Percentiles rank a stretch among this genome's conserved stretches.
These are phyloP conservation scores for Suillus placidus DNA, from an alignment of 768 basidiomycete species.

Conservation along the genomic window DNA sequence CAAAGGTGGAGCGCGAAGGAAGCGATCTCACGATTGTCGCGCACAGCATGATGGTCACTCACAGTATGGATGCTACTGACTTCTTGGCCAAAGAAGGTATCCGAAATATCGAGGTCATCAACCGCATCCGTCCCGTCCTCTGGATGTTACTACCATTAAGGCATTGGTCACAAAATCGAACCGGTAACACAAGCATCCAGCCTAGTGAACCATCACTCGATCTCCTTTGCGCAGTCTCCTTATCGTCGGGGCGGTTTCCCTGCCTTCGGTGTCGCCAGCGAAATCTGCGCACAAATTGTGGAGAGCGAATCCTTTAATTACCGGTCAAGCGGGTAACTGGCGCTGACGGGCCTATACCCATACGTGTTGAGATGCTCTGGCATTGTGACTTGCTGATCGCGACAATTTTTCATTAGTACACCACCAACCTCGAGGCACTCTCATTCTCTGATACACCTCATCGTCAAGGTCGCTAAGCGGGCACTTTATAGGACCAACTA, in stretches of 20 bases:
- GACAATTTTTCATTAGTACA: conserved; percentile 68
- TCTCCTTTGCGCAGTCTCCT: conserved; percentile 59
- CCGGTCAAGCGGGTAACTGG: conserved; percentile 96
- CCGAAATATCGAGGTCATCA: conserved; percentile 91
- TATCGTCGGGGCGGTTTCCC: conserved; percentile 98
- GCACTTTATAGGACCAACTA: conserved; percentile 85
- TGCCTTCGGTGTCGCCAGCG: conserved; percentile 95
- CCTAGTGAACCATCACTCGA: too few species aligned
- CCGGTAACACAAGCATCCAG: conserved; percentile 50
- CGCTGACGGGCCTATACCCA: conserved; percentile 95
- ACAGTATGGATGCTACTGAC: conserved; percentile 93
- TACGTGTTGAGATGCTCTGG: conserved; percentile 40
- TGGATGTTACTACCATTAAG: conserved; percentile 97
- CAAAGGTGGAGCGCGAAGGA: conserved; percentile 92
- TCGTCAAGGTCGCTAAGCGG: conserved; percentile 94
- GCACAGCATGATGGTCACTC: conserved; percentile 97
- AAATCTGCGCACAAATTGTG: conserved; percentile 95
- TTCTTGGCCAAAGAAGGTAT: conserved; percentile 92
- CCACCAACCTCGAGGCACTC: conserved; percentile 82
- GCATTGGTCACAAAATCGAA: conserved; percentile 98
- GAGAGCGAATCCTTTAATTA: conserved; percentile 98
- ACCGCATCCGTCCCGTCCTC: conserved; percentile 94
- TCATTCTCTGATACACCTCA: conserved; percentile 90
- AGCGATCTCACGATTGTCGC: conserved; percentile 94
- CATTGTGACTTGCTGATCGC: conserved; percentile 15